These are phyloP conservation scores for Platanus orientalis DNA, from an alignment of 164 flowering plant species.

Conservation along the genomic window DNA sequence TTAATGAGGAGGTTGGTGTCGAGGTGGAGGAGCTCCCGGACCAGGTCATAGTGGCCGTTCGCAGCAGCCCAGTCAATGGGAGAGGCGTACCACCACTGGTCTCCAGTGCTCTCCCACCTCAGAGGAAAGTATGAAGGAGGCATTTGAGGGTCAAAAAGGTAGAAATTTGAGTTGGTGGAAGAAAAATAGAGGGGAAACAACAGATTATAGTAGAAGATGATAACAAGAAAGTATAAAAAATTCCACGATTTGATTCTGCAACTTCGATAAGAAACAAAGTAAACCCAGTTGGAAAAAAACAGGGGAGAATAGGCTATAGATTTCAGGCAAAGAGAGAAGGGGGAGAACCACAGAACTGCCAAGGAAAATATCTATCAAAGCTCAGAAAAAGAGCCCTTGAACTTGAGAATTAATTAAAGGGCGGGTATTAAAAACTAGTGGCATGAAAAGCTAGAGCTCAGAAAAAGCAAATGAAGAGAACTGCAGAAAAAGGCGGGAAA, in stretches of 20 bases:
- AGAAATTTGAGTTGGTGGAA: neutral
- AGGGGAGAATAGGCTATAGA: no score
- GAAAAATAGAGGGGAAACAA: neutral
- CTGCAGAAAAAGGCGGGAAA: neutral
- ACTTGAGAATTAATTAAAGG: no score
- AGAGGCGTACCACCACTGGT: conserved; percentile 97
- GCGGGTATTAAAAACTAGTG: no score
- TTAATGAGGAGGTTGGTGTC: conserved; percentile 86
- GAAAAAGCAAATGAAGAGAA: neutral
- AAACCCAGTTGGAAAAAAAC: no score
- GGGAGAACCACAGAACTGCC: neutral
- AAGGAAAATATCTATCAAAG: neutral
- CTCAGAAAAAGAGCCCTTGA: neutral
- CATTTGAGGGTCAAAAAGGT: conserved; percentile 20
- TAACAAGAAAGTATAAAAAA: neutral
- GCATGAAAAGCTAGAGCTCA: neutral
- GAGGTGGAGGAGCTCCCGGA: conserved; percentile 70
- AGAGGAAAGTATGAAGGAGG: conserved; percentile 70
- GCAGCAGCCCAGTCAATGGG: conserved; percentile 93
- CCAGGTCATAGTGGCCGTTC: conserved; percentile 74
- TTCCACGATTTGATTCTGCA: neutral
- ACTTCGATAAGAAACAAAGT: neutral
- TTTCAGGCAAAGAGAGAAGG: neutral
- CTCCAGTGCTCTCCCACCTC: conserved; percentile 94
- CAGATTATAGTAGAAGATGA: neutral